Conservation (phyloP, 2,329 filamentous ascomycete species). For the Penicillium vulpinum region DNA sequence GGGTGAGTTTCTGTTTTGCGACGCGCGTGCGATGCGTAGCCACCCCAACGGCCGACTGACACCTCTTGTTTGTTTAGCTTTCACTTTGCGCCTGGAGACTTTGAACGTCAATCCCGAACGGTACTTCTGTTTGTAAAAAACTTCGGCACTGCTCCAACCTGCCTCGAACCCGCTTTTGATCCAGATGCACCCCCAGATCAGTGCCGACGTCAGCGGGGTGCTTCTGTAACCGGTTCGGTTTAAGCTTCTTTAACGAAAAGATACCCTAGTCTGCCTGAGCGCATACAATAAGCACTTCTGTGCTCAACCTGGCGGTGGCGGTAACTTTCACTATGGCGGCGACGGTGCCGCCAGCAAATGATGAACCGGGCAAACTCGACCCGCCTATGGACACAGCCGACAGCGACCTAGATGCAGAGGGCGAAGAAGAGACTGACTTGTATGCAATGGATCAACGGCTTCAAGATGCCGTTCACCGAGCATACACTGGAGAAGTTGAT, state of each 20-base stretch:
- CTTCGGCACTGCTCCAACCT: neutral
- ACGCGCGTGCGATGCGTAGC: constrained; percentile 20
- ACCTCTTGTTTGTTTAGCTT: constrained; percentile 19
- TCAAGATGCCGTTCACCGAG: constrained; percentile 40
- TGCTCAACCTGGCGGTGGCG: constrained; percentile 40
- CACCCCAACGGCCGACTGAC: constrained; percentile 17
- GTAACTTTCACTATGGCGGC: constrained; percentile 44
- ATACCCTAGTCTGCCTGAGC: constrained; percentile 7
- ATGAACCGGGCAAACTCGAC: constrained; percentile 35
- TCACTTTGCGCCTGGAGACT: constrained; percentile 14
- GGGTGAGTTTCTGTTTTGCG: constrained; percentile 18
- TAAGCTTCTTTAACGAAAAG: constrained; percentile 18
- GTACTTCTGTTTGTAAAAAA: neutral
- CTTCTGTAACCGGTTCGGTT: constrained; percentile 31
- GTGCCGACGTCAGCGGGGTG: constrained; percentile 30
- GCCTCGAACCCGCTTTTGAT: constrained; percentile 7
- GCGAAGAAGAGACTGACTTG: constrained; percentile 46
- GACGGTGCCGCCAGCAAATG: constrained; percentile 41
- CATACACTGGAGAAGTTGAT: constrained; percentile 35
- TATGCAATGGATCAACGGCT: constrained; percentile 43
- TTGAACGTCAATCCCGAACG: neutral
- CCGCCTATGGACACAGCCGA: constrained; percentile 36
- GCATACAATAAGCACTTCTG: constrained; percentile 8
- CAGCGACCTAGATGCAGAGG: constrained; percentile 47
- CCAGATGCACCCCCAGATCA: constrained; percentile 26